Evolutionary conservation across 768 basidiomycete species (phyloP), one percentile per base, ranked within the genome.

Genomic region (Tulasnella calospora): DNA sequence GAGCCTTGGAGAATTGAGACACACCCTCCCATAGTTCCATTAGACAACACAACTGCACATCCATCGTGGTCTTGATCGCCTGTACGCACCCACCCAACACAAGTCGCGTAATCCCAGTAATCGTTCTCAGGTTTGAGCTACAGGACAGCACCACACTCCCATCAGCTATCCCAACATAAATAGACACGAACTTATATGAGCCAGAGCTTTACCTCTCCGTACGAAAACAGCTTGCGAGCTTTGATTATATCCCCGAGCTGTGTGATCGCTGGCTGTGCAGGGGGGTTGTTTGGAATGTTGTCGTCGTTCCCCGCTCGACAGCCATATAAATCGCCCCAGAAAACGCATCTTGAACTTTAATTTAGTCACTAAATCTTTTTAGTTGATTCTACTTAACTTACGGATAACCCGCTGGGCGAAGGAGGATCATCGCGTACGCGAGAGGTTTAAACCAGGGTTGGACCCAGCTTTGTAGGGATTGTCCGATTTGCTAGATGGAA

Each of bases 21-120:
- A 15, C 15, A 80, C 80, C 80, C 81, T 38, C 70, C 80, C 23
- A 30, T 27, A 51, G 75, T 77, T 5, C 81, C 81, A 40, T 81
- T 81, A 40, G 80, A 80, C 5, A 80, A 67, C 30, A 81, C 81
- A n/a, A 81, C 80, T 10, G 81, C 81, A 71, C 81, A 81, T n/a
- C 81, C 80, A 55, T 81, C 80, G 44, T 12, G 27, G 35, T 81
- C 74, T 51, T 51, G 21, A 74, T 81, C 79, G 21, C 81, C 81
- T 12, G 71, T 70, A 8, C 81, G 36, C 0, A 81, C 80, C 81
- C 81, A 81, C n/a, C 71, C 81, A 36, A 81, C 35, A 55, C 81
- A 81, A 55, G 78, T 81, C 23, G 71, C 77, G 51, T 81, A 78
- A 74, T 81, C 80, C 80, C 80, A 81, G 36, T 79, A 79, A 46